Conservation (phyloP, 768 basidiomycete genomes). For the Coprinopsis sp. region DNA sequence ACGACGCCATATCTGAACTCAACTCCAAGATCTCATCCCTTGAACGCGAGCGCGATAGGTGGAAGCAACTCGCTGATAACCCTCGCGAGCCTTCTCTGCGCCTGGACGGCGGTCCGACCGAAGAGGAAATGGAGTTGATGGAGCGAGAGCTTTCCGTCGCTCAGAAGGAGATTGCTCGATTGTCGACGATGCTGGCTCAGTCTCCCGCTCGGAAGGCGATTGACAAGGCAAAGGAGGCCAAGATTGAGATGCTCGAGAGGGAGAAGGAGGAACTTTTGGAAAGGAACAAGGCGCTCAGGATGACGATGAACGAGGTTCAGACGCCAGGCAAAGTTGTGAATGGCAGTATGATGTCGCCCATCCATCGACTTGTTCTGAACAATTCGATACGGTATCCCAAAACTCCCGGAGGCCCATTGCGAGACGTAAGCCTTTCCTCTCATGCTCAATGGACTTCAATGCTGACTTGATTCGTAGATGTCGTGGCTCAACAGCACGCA, state of each 20-base stretch:
- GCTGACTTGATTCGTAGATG: conserved; percentile 38
- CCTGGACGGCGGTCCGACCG: conserved; percentile 27
- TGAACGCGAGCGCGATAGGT: conserved; percentile 50
- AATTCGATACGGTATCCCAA: conserved; percentile 66
- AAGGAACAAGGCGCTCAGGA: conserved; percentile 56
- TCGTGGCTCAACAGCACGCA: conserved; percentile 68
- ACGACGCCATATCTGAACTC: conserved; percentile 46
- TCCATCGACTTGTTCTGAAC: conserved; percentile 66
- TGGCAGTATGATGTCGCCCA: conserved; percentile 64
- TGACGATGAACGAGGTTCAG: conserved; percentile 43
- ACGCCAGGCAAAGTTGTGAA: conserved; percentile 58
- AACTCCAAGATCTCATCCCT: conserved; percentile 46
- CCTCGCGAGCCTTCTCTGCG: conserved; percentile 22
- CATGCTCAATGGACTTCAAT: neutral
- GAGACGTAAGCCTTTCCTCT: conserved; percentile 53
- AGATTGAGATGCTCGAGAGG: conserved; percentile 70
- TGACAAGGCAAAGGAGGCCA: conserved; percentile 69
- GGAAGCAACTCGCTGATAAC: conserved; percentile 21
- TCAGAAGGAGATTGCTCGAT: conserved; percentile 65
- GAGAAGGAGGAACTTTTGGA: conserved; percentile 76
- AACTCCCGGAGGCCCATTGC: conserved; percentile 75
- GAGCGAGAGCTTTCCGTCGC: conserved; percentile 77
- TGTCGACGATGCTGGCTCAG: conserved; percentile 62
- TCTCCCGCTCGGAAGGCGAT: conserved; percentile 76
- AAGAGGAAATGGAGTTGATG: conserved; percentile 59